A percentile compares a stretch with the other conserved stretches of the same genome.
Evolutionary conservation across 2,329 filamentous ascomycete genomes (phyloP).

Genomic region (Botrytis fabae): DNA sequence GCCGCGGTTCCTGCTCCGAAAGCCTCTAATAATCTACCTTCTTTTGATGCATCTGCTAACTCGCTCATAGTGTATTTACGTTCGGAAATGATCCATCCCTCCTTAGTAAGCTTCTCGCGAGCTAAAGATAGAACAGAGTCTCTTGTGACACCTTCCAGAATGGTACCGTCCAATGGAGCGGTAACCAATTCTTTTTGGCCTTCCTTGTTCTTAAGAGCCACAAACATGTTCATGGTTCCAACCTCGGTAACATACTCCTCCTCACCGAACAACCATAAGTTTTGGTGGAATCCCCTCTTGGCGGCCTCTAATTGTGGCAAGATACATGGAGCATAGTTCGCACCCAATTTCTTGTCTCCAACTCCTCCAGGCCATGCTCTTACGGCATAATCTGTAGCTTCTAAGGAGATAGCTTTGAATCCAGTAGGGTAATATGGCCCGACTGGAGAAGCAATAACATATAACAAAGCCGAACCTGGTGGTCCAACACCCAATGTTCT

Average conservation of each 20-base stretch:
- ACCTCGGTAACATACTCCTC: constrained; percentile 97
- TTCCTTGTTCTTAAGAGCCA: constrained; percentile 78
- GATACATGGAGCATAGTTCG: constrained; percentile 99
- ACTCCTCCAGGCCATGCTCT: constrained; percentile 97
- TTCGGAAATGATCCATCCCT: constrained; percentile 88
- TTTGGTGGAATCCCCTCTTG: constrained; percentile 92
- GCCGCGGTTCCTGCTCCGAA: constrained; percentile 94
- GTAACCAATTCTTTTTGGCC: constrained; percentile 91
- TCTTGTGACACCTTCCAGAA: constrained; percentile 90
- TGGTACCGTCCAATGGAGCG: constrained; percentile 94
- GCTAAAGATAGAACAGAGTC: constrained; percentile 89
- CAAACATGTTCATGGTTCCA: constrained; percentile 98
- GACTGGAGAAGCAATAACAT: constrained; percentile 92
- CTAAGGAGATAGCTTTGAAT: constrained; percentile 94
- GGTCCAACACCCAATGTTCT: constrained; percentile 87
- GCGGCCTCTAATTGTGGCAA: constrained; percentile 93
- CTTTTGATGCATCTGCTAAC: constrained; percentile 74
- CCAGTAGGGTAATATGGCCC: constrained; percentile 98
- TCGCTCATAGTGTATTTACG: constrained; percentile 91
- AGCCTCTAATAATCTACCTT: constrained; percentile 86
- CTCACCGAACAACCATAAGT: constrained; percentile 94
- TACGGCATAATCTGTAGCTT: constrained; percentile 95
- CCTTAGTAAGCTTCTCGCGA: constrained; percentile 74
- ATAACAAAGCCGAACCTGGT: constrained; percentile 89
- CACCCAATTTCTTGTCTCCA: constrained; percentile 96